These are phyloP conservation scores for Cucurbita argyrosperma DNA, from an alignment of 306 rosid species.

Conservation along the genomic window DNA sequence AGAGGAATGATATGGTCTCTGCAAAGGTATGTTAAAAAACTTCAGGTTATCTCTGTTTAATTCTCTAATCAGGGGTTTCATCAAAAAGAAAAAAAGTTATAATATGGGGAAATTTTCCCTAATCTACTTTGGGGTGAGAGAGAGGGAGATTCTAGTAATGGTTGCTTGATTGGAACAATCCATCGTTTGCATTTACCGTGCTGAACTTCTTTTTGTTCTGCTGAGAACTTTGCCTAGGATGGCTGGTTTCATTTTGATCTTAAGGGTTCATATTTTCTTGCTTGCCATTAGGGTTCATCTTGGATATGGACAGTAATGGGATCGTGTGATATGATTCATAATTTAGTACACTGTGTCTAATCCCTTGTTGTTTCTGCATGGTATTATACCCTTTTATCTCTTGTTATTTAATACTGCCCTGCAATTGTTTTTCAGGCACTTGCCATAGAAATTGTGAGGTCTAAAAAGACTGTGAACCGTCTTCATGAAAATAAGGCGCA, in stretches of 20 bases:
- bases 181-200: neutral
- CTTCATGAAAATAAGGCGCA: conserved; percentile 90
- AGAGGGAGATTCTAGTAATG: neutral
- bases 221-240: neutral
- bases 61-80: neutral
- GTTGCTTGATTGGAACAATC: neutral
- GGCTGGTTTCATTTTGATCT: neutral
- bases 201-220: neutral
- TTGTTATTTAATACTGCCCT: neutral
- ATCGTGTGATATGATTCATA: neutral
- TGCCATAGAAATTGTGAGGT: conserved; percentile 78
- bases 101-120: neutral
- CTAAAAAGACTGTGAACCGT: conserved; percentile 81
- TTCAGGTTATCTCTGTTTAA: neutral
- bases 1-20: conserved; percentile 89
- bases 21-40: conserved; percentile 52
- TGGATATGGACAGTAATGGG: neutral
- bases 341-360: neutral
- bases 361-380: neutral
- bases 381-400: neutral
- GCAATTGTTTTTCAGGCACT: conserved; percentile 50
- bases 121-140: neutral
- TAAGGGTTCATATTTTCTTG: neutral
- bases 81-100: neutral
- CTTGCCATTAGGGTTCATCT: neutral